phyloP scores from a whole-genome alignment of 192 early-diverging fungal genomes.

The Lunasporangiospora selenospora region DNA sequence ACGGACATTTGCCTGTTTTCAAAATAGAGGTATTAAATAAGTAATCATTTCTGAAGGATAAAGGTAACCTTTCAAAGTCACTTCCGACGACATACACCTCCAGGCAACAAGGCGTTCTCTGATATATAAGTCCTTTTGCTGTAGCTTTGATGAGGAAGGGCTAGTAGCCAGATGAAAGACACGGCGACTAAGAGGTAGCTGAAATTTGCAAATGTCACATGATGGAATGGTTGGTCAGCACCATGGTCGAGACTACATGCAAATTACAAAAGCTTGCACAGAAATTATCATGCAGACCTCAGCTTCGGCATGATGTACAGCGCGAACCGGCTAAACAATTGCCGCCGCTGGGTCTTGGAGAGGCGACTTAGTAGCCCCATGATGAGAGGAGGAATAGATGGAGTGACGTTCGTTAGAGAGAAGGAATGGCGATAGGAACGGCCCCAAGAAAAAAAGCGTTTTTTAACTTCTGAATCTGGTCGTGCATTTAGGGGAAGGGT shows the following conservation, averaged over 20 bases:
- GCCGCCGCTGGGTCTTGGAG: constrained; percentile 28
- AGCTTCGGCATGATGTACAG: constrained; percentile 32
- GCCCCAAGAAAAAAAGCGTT: too few species aligned
- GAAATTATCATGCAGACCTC: constrained; percentile 9
- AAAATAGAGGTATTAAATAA: background rate
- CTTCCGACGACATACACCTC: constrained; percentile 53
- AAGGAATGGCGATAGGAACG: background rate
- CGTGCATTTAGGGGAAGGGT: too few species aligned
- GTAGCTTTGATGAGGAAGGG: constrained; percentile 67
- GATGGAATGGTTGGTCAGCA: background rate
- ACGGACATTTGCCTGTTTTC: constrained; percentile 59
- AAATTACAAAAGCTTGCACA: background rate
- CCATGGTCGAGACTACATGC: too few species aligned
- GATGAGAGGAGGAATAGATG: background rate
- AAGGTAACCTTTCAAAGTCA: background rate
- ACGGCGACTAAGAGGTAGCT: constrained; percentile 65
- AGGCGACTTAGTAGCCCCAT: constrained; percentile 38
- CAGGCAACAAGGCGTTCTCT: constrained; percentile 80
- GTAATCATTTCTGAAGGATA: background rate
- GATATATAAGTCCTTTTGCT: constrained; percentile 74
- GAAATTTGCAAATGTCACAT: too few species aligned
- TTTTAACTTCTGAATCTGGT: too few species aligned
- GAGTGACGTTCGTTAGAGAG: background rate
- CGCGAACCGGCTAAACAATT: constrained; percentile 30
- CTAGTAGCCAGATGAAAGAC: constrained; percentile 68